These are phyloP conservation scores for Epichloe uncinata DNA, from an alignment of 2,329 filamentous ascomycete genomes.

Conservation along the genomic window DNA sequence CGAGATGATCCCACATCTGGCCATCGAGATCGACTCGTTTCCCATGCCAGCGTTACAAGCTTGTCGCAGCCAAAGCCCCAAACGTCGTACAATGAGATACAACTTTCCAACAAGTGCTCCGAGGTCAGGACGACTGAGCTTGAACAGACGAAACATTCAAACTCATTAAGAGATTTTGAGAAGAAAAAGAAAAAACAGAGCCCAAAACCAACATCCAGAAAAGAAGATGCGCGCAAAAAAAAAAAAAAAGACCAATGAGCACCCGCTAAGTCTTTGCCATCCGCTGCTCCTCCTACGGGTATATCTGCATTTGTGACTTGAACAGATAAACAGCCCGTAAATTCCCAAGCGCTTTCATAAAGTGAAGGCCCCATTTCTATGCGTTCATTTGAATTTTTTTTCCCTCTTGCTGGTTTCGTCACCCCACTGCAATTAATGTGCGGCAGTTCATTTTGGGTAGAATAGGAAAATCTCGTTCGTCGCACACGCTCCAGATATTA, in stretches of 20 bases:
- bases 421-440: conserved; percentile 22
- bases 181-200: conserved; percentile 9
- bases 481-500: conserved; percentile 9
- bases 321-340: conserved; percentile 21
- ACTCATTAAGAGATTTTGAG: conserved; percentile 17
- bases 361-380: conserved; percentile 28
- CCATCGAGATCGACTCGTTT: conserved; percentile 2
- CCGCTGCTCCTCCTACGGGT: conserved; percentile 18
- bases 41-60: conserved; percentile 6
- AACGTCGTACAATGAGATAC: conserved; percentile 9
- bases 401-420: conserved; percentile 31
- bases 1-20: conserved; percentile 8
- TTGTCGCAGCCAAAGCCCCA: not conserved
- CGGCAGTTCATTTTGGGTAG: conserved; percentile 15
- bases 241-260: conserved; percentile 14
- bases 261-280: conserved; percentile 23
- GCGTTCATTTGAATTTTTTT: conserved; percentile 29
- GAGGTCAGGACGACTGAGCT: not conserved
- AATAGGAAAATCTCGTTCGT: conserved; percentile 4
- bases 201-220: conserved; percentile 1
- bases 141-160: conserved; percentile 16
- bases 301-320: conserved; percentile 21
- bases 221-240: conserved; percentile 16
- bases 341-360: conserved; percentile 13
- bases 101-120: conserved; percentile 11